Base-by-base conservation (phyloP, 306 rosid genomes). In the Astragalus membranaceus region DNA sequence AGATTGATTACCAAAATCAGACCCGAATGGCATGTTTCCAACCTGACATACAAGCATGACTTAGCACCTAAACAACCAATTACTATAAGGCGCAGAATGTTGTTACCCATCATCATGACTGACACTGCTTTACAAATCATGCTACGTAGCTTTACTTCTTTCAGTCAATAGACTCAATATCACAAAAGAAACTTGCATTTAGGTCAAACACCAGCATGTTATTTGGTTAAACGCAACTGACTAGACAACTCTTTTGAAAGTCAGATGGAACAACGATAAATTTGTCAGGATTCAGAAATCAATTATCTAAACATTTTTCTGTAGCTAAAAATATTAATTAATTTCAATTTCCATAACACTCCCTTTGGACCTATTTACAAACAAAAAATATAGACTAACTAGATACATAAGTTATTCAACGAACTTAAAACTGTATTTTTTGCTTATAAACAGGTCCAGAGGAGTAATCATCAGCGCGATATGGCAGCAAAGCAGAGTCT, bases 1-100 rank as follows among this genome's bases (percentile, higher is more conserved):
- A 52, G 73, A 79, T 76, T 89, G 96, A 84, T 76, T 85, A 80
- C 83, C 78, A 73, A 85, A 85, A 69, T 89, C 96, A 16, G 89
- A n/a, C 56, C 89, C 96, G 17, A 80, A 35, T 42, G 85, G 84
- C 80, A 80, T 76, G 67, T 81, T 89, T 72, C 93, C 96, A 14
- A 66, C 84, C 96, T 92, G 79, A 63, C 61, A 78, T 50, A 64
- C 53, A 61, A 53, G 36, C 39, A 79, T 53, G 64, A 30, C 51
- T 75, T 41, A 48, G 58, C 59, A 80, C 12, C 7, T 48, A 15
- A 69, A 68, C 35, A 64, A 69, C 55, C 43, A 66, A 61, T 6
- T 39, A 73, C 41, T 54, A 69, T 58, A 50, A 29, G 51, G 60
- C 70, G 64, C 14, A 42, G 7, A 51, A 49, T 35, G 16, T 16